Evolutionary conservation across 169 alveolate genomes (phyloP).

Genomic region (Cryptosporidium andersoni): DNA sequence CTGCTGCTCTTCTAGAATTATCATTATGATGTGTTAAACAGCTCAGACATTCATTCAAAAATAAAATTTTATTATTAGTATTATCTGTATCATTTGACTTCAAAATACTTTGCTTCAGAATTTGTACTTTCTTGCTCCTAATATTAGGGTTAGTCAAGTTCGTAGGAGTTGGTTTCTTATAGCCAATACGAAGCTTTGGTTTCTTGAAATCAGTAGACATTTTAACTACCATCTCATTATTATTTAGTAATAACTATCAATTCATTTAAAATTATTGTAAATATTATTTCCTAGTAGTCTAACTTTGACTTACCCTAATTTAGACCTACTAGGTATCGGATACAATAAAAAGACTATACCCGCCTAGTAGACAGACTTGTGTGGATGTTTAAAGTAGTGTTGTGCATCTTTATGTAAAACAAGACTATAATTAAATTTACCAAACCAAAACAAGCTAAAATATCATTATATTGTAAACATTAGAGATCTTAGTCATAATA

Average conservation of each 20-base stretch:
- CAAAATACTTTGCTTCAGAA: constrained; percentile 14
- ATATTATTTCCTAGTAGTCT: no score
- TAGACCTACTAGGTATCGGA: no score
- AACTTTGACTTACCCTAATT: no score
- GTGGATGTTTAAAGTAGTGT: no score
- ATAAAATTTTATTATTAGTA: not conserved
- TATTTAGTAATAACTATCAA: not conserved
- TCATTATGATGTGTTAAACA: constrained; percentile 48
- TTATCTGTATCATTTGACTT: not conserved
- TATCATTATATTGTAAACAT: no score
- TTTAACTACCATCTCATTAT: constrained; percentile 6
- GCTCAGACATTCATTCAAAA: constrained; percentile 37
- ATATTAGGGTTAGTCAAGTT: constrained; percentile 18
- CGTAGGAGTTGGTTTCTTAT: not conserved
- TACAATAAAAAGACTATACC: no score
- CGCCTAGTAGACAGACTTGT: no score
- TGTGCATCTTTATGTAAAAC: no score
- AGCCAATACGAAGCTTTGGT: not conserved
- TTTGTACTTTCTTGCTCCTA: constrained; percentile 28
- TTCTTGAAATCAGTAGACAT: not conserved
- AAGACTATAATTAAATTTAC: no score
- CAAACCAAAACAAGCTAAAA: no score
- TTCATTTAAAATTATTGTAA: not conserved
- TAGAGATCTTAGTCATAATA: no score
- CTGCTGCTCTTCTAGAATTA: constrained; percentile 25